phyloP scores from a whole-genome alignment of 2,329 filamentous ascomycete species.

The Verticillium alfalfae region DNA sequence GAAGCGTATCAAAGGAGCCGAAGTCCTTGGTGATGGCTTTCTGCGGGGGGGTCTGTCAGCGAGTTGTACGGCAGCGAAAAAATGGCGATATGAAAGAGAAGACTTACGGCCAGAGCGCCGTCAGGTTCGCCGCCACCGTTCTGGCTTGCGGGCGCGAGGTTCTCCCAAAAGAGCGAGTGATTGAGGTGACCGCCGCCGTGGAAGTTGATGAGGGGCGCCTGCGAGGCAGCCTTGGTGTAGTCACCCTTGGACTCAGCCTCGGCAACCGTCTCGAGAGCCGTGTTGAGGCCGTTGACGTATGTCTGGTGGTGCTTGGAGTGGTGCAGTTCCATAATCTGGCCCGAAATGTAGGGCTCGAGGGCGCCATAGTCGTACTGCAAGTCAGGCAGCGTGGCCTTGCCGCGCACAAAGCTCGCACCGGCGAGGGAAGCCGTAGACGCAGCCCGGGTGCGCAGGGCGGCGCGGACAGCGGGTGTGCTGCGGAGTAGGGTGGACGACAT shows the following conservation, averaged over 20 bases:
- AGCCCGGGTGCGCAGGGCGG: conserved; percentile 63
- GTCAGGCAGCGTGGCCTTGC: conserved; percentile 91
- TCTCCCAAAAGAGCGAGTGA: conserved; percentile 83
- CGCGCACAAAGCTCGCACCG: conserved; percentile 71
- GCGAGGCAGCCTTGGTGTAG: conserved; percentile 39
- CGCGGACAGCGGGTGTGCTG: conserved; percentile 60
- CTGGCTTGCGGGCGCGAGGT: conserved; percentile 63
- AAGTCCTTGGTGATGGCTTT: conserved; percentile 60
- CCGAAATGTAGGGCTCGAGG: conserved; percentile 77
- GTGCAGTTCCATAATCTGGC: conserved; percentile 95
- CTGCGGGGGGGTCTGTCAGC: conserved; percentile 18
- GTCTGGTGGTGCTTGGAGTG: conserved; percentile 93
- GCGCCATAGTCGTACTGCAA: conserved; percentile 90
- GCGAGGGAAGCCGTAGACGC: conserved; percentile 58
- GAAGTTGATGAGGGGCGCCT: conserved; percentile 62
- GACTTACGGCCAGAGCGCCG: conserved; percentile 51
- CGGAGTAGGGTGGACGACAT: conserved; percentile 79
- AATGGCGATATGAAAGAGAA: not conserved
- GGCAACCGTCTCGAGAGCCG: conserved; percentile 65
- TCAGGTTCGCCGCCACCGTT: conserved; percentile 56
- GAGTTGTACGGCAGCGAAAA: not conserved
- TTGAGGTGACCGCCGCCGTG: conserved; percentile 84
- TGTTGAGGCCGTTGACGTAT: conserved; percentile 86
- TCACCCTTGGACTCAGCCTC: conserved; percentile 61
- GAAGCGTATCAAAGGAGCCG: conserved; percentile 59